phyloP scores from a whole-genome alignment of 1,284 basidiomycete species.

The Irpex rosettiformis region DNA sequence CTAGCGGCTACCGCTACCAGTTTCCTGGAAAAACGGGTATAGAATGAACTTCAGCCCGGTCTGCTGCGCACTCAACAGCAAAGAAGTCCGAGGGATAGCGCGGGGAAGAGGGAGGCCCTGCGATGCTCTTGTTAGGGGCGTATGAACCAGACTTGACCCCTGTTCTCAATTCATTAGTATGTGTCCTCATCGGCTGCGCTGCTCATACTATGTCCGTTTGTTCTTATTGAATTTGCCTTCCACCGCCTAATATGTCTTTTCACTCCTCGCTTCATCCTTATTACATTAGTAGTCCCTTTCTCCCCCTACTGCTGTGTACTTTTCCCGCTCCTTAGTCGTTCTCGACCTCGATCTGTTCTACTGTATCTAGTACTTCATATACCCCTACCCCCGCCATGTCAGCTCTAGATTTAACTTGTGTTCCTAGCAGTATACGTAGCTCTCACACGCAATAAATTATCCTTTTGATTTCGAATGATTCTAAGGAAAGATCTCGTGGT shows the following conservation, averaged over 20 bases:
- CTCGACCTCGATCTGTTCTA: background rate
- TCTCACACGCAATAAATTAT: background rate
- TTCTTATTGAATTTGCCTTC: too few species aligned
- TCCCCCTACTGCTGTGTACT: background rate
- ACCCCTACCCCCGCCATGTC: background rate
- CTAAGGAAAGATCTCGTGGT: background rate
- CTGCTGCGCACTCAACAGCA: background rate
- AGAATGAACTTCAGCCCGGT: background rate
- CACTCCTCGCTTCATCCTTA: too few species aligned
- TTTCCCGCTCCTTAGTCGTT: background rate
- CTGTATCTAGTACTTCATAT: constrained; percentile 1
- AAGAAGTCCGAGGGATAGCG: background rate
- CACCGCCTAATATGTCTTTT: background rate
- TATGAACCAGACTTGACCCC: background rate
- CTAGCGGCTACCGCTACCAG: background rate
- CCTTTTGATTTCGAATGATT: background rate
- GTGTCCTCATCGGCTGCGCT: background rate
- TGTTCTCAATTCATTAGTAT: background rate
- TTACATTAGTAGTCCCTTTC: background rate
- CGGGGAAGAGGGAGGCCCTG: background rate
- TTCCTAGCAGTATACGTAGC: background rate
- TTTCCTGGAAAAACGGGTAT: background rate
- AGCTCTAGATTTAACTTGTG: background rate
- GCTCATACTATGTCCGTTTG: background rate
- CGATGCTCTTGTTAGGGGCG: background rate